Percentiles rank a stretch among this genome's conserved stretches.
These are phyloP conservation scores for Parmelia sp. DNA, from an alignment of 495 filamentous ascomycete genomes.

Conservation along the genomic window DNA sequence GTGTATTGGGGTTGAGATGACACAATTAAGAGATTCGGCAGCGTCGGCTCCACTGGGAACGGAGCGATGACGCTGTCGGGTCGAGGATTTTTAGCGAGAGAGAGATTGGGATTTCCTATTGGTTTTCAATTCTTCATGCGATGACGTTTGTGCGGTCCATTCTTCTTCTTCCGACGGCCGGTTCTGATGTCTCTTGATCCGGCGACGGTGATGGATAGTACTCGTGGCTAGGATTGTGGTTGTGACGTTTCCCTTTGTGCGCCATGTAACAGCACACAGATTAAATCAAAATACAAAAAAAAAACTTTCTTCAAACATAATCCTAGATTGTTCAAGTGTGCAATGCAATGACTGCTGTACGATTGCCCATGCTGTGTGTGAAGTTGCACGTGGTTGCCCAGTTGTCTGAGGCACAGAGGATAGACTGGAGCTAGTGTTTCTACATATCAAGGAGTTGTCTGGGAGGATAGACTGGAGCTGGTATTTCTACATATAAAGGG, in stretches of 20 bases:
- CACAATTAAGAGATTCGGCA: slow-evolving; percentile 20
- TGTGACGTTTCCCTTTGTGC: not conserved
- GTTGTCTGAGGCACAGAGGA: no score
- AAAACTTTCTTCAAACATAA: no score
- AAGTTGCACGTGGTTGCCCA: no score
- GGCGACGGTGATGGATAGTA: slow-evolving; percentile 37
- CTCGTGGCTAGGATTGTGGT: slow-evolving; percentile 45
- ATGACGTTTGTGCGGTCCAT: slow-evolving; percentile 7
- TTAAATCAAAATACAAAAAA: not conserved
- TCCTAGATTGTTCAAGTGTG: no score
- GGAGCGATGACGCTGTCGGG: slow-evolving; percentile 19
- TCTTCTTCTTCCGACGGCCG: slow-evolving; percentile 33
- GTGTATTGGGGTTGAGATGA: slow-evolving; percentile 27
- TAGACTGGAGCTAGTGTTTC: no score
- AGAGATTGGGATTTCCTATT: slow-evolving; percentile 30
- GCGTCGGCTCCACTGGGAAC: slow-evolving; percentile 16
- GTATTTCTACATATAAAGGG: no score
- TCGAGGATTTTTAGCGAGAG: slow-evolving; percentile 22
- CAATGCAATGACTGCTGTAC: no score
- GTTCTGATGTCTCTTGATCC: slow-evolving; percentile 50
- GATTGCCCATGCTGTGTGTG: no score
- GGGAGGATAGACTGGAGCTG: no score
- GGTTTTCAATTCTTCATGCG: slow-evolving; percentile 22
- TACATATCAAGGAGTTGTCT: no score
- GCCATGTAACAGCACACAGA: not conserved